These are phyloP conservation scores for Thermochaetoides thermophila DNA, from an alignment of 495 filamentous ascomycete genomes.

Conservation along the genomic window DNA sequence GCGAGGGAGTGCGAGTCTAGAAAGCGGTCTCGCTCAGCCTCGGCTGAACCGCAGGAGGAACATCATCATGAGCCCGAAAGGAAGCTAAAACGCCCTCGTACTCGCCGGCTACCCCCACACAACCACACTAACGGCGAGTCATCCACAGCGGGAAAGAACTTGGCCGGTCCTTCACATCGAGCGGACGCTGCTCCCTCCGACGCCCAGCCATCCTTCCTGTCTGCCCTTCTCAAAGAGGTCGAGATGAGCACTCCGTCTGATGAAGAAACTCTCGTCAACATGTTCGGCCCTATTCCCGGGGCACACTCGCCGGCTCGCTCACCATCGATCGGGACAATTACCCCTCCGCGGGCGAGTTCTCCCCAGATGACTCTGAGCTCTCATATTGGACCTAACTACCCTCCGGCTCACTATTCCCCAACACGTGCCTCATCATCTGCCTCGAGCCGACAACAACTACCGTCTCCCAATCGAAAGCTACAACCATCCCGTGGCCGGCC, in stretches of 20 bases:
- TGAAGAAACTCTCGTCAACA: conserved; percentile 35
- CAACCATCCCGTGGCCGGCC: conserved; percentile 7
- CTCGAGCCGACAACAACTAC: conserved; percentile 17
- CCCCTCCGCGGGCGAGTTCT: conserved; percentile 54
- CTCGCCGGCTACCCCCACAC: conserved; percentile 29
- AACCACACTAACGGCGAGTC: too few relatives aligned
- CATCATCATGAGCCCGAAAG: conserved; percentile 48
- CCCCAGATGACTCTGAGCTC: conserved; percentile 51
- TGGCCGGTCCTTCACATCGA: conserved; percentile 9
- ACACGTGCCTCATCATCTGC: conserved; percentile 11
- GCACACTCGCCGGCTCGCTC: conserved; percentile 56
- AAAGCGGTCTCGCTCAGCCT: conserved; percentile 64
- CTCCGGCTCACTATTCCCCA: conserved; percentile 46
- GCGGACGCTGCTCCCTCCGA: too few relatives aligned
- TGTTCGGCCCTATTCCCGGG: conserved; percentile 31
- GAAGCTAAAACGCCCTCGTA: conserved; percentile 74
- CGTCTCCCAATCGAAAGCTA: too few relatives aligned
- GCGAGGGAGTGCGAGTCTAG: conserved; percentile 53
- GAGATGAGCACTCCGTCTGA: conserved; percentile 48
- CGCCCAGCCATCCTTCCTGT: conserved; percentile 52
- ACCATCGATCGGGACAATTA: conserved; percentile 53
- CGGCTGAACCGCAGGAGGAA: conserved; percentile 51
- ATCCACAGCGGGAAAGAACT: conserved; percentile 6
- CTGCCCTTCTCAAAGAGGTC: conserved; percentile 74
- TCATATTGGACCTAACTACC: conserved; percentile 44